Base-by-base conservation (phyloP, 768 basidiomycete species). In the Chalciporus piperatus region DNA sequence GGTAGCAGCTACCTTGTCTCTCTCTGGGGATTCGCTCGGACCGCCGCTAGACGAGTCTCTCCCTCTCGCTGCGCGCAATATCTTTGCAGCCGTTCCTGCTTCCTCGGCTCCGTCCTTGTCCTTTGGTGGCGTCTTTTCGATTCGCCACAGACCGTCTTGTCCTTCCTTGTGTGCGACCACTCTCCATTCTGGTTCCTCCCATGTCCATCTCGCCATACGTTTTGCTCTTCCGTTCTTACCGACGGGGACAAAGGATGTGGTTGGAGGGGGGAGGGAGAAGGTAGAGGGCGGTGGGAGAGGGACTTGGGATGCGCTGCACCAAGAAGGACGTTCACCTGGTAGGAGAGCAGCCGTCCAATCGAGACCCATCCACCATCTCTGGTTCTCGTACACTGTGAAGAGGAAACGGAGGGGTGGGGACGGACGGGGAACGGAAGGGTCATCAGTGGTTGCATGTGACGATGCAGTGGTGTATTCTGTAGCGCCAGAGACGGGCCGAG, bases 321-420 rank as follows among this genome's bases (percentile, higher is more conserved):
- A 98, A 1, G 90, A 89, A 0, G 94, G 92, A 5, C 93, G 84
- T 62, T 98, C 94, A 16, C 81, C 81, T 0, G 94, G 94, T 14
- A 97, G 80, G 8, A 98, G 79, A 1, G 93, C 92, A 3, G 90
- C 88, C 2, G 94, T 96, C 91, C 91, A 98, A 70, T 97, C 94
- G 40, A 98, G 80, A 12, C 89, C 93, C 82, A 98, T 83, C 94
- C 94, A 98, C 94, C 94, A 96, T 6, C 94, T 80, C 70, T 97
- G 93, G 69, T 96, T 96, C 69, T 97, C 93, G 64, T 91, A 86
- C 11, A 95, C 71, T n/a, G 87, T 91, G 63, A 95, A 95, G 42
- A 89, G 77, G 73, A 95, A 94, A 19, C 87, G 83, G 28, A 87
- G 69, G 16, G 67, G 62, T 0, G 67, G 58, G 1, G 61, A 69